Conservation (phyloP, 768 basidiomycete genomes). For the Xerocomus potaroensis region DNA sequence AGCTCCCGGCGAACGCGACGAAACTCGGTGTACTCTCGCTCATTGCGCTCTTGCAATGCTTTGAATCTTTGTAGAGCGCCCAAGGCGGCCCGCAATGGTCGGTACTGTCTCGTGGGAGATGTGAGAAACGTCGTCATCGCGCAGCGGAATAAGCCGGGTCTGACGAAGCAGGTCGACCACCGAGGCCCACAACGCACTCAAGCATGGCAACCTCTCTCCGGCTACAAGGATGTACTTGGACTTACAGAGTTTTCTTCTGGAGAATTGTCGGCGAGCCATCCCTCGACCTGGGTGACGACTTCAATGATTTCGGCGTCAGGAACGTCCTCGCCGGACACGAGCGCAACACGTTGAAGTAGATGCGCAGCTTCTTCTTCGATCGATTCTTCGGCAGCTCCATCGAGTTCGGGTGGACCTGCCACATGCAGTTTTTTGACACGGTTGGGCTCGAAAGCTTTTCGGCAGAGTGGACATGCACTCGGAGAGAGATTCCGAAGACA, state of each 20-base stretch:
- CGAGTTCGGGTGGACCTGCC: conserved; percentile 39
- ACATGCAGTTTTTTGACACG: conserved; percentile 67
- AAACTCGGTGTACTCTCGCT: conserved; percentile 30
- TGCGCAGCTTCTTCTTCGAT: conserved; percentile 40
- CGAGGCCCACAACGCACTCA: neutral
- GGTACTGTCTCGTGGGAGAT: conserved; percentile 25
- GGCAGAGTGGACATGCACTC: conserved; percentile 61
- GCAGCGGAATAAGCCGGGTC: conserved; percentile 22
- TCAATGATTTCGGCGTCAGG: conserved; percentile 33
- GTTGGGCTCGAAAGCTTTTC: conserved; percentile 53
- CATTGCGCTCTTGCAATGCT: conserved; percentile 32
- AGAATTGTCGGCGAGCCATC: conserved; percentile 44
- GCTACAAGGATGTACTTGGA: conserved; percentile 7
- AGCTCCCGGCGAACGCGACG: conserved; percentile 32
- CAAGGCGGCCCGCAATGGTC: conserved; percentile 30
- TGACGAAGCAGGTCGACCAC: conserved; percentile 4
- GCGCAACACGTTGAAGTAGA: conserved; percentile 33
- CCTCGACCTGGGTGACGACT: conserved; percentile 44
- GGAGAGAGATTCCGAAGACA: conserved; percentile 52
- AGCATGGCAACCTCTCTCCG: neutral
- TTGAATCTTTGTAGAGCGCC: conserved; percentile 38
- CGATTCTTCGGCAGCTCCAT: conserved; percentile 34
- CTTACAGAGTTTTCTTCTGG: conserved; percentile 37
- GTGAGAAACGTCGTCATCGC: conserved; percentile 17
- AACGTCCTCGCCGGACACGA: conserved; percentile 32